Base-by-base conservation (phyloP, 176 grass and related monocot genomes). In the Raddia distichophylla region DNA sequence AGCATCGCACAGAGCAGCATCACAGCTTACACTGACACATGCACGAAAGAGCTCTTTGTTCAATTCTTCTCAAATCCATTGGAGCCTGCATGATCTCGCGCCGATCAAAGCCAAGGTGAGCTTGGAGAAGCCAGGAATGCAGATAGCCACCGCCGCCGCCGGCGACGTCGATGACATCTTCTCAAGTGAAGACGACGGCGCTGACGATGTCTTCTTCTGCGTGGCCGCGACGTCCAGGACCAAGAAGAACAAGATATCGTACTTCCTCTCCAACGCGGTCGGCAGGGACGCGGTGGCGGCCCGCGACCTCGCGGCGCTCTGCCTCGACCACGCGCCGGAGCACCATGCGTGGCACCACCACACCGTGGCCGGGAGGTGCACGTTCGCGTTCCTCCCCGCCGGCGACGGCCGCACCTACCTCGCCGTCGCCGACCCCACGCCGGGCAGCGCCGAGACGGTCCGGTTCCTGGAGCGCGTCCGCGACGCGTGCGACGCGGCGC, bases 331-430 rank as follows among this genome's bases (percentile, higher is more conserved):
- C n/a, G 63, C 83, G 7, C 90, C 90, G 9, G 51, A 62, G 58
- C 83, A 90, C 88, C 95, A 98, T 81, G 34, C 5, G 19, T 98
- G 92, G 95, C 89, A 87, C 80, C 93, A 93, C 74, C 95, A 94
- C 88, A 94, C 90, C 61, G 79, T 87, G 48, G 78, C 69, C 33
- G 67, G 57, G 15, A 85, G 83, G 5, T 35, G 83, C 80, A 92
- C 90, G 17, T 93, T 93, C 42, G 92, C 86, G 15, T 94, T 87
- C 77, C 77, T 94, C 13, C 80, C 77, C 3, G 55, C 35, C 42
- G 83, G 56, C 16, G 87, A 98, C 48, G 91, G 91, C 48, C 87
- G 80, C 83, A 94, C 83, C 6, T 93, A 92, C 84, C 91, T 98
- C 69, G 90, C 90, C 54, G 76, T 94, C 15, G 81, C 78, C 1